Evolutionary conservation across 805 yeast genomes (phyloP), one percentile per base, ranked within the genome.

Genomic region (Myxozyma neotropica): DNA sequence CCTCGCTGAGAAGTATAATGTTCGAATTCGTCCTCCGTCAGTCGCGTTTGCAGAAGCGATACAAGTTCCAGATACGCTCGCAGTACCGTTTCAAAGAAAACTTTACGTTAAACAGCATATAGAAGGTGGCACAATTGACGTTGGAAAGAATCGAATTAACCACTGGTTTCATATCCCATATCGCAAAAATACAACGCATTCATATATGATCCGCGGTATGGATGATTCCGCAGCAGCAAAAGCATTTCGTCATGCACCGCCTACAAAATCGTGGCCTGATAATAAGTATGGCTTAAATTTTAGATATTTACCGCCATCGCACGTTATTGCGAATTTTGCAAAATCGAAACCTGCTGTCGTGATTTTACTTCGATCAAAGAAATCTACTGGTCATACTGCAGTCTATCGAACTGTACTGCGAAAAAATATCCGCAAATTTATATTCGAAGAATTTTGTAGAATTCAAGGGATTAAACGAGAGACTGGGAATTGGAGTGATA

Each of bases 321-420:
- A 54, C 21, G 43, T 38, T 4, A 5, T 38, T 17, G n/a, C 50
- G 1, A 31, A 15, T 1, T 54, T 61, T 19, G 56, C 59, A 4
- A 52, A 53, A 42, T 58, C 63, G 47, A n/a, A 53, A 7, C 65
- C 65, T 6, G 57, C 58, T n/a, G 42, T 54, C 35, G 53, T 51
- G 27, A 36, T 48, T 10, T 15, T 42, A 17, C 36, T 38, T 26
- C 27, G 19, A 36, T 24, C 52, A 24, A n/a, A 26, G 8, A 8
- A 38, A n/a, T 8, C 17, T 1, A 29, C 50, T 3, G 51, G 51
- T 3, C 53, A 48, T n/a, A 44, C 52, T 3, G 56, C 58, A 7
- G 44, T 51, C 26, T 57, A 45, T 38, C 42, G 54, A 19, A 27
- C 62, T 23, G 36, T 13, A 29, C 17, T 45, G 15, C 48, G 57